Evolutionary conservation across 805 yeast genomes (phyloP).

Genomic region (Torulaspora franciscae): DNA sequence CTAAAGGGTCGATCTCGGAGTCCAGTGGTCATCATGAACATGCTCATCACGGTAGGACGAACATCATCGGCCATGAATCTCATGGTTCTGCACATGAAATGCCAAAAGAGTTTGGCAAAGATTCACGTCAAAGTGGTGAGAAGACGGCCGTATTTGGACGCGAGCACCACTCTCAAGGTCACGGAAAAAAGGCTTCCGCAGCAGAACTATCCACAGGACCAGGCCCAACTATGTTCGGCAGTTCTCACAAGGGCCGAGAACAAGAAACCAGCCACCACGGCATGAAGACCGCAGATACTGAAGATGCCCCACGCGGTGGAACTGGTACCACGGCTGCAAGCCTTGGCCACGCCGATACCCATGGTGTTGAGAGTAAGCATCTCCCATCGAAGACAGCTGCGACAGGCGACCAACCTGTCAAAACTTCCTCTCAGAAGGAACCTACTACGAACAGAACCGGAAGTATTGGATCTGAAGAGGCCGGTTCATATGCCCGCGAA

Average conservation of each 20-base stretch:
- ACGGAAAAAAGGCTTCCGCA: neutral
- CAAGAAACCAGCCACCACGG: neutral
- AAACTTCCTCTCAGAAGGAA: neutral
- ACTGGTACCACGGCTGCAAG: neutral
- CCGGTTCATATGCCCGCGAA: slow-evolving; percentile 18
- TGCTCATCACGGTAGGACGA: neutral
- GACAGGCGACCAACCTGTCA: slow-evolving; percentile 2
- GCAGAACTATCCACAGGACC: neutral
- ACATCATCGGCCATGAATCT: neutral
- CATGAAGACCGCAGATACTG: too few relatives aligned
- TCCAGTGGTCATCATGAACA: neutral
- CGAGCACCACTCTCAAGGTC: neutral
- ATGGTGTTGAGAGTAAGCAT: slow-evolving; percentile 1
- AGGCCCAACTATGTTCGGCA: slow-evolving; percentile 3
- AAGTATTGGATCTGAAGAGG: slow-evolving; percentile 9
- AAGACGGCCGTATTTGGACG: neutral
- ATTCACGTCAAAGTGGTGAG: neutral
- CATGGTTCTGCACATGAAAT: neutral
- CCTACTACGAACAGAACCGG: slow-evolving; percentile 2
- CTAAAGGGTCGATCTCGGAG: neutral
- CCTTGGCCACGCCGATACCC: neutral
- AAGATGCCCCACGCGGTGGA: neutral
- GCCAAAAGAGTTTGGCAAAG: neutral
- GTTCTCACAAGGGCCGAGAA: neutral
- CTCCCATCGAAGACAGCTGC: slow-evolving; percentile 4